A percentile compares a stretch with the other conserved stretches of the same genome.
Conservation (phyloP, 768 basidiomycete genomes). For the Candolleomyces eurysporus region DNA sequence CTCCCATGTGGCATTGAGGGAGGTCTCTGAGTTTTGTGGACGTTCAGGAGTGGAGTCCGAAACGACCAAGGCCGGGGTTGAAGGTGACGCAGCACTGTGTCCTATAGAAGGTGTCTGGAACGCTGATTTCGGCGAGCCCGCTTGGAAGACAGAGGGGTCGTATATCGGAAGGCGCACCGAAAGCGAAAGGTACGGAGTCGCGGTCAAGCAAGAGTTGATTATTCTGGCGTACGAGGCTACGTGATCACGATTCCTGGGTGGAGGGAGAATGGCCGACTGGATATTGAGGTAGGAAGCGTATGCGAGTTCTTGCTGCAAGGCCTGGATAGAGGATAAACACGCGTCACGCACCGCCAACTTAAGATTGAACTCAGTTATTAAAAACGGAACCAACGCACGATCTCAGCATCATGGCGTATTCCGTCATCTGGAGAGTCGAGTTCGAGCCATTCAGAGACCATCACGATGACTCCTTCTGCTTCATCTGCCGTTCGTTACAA, state of each 20-base stretch:
- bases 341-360: not conserved
- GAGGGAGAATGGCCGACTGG: conserved; percentile 81
- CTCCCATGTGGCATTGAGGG: conserved; percentile 86
- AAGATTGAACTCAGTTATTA: not conserved
- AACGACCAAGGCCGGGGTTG: conserved; percentile 36
- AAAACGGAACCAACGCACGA: conserved; percentile 53
- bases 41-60: conserved; percentile 29
- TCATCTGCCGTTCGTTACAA: conserved; percentile 51
- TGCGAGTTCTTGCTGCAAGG: conserved; percentile 87
- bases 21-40: conserved; percentile 43
- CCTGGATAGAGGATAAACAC: conserved; percentile 43
- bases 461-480: conserved; percentile 64
- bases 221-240: conserved; percentile 93
- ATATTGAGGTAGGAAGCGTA: conserved; percentile 93
- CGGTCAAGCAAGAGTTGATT: conserved; percentile 73
- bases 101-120: conserved; percentile 2
- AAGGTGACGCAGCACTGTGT: conserved; percentile 7
- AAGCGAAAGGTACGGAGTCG: conserved; percentile 69
- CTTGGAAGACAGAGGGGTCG: conserved; percentile 63
- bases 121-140: conserved; percentile 21
- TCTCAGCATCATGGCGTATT: conserved; percentile 93
- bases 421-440: conserved; percentile 91
- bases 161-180: conserved; percentile 84
- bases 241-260: conserved; percentile 79
- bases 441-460: conserved; percentile 94